Evolutionary conservation across 2,329 filamentous ascomycete genomes (phyloP), one percentile per base, ranked within the genome.

Genomic region (Ophioceras dolichostomum): DNA sequence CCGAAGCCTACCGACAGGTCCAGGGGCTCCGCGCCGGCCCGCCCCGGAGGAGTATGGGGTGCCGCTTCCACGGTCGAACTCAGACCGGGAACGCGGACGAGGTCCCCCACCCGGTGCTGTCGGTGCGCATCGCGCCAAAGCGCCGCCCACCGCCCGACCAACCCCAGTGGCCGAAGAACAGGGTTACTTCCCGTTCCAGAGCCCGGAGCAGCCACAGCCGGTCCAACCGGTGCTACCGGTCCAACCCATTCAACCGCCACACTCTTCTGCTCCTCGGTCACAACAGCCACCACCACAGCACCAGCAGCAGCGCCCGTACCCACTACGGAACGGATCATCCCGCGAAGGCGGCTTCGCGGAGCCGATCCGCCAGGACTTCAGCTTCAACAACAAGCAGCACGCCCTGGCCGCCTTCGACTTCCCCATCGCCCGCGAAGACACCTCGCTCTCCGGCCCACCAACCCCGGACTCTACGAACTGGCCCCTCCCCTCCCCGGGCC

Each of bases 301-400:
- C 12, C 9, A 50, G 47, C 38, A 37, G 39, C 17, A 40, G 36
- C 30, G 50, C n/a, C n/a, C n/a, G n/a, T n/a, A n/a, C n/a, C n/a
- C n/a, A n/a, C n/a, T n/a, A n/a, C n/a, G n/a, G n/a, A n/a, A n/a
- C n/a, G n/a, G n/a, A n/a, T n/a, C n/a, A n/a, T n/a, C n/a, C n/a
- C n/a, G n/a, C n/a, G n/a, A n/a, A n/a, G n/a, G n/a, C n/a, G n/a
- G n/a, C n/a, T n/a, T n/a, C n/a, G n/a, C n/a, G n/a, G n/a, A n/a
- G n/a, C n/a, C n/a, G n/a, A n/a, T n/a, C n/a, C n/a, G n/a, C n/a
- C n/a, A n/a, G n/a, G n/a, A n/a, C n/a, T n/a, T n/a, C n/a, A n/a
- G n/a, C n/a, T n/a, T 48, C 37, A 39, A 18, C 31, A 39, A 20
- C 22, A 30, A 18, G 31, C 18, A 34, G 9, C 20, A 24, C 32